Evolutionary conservation across 768 basidiomycete species (phyloP), one percentile per base, ranked within the genome.

Genomic region (Leucocoprinus leucothites): DNA sequence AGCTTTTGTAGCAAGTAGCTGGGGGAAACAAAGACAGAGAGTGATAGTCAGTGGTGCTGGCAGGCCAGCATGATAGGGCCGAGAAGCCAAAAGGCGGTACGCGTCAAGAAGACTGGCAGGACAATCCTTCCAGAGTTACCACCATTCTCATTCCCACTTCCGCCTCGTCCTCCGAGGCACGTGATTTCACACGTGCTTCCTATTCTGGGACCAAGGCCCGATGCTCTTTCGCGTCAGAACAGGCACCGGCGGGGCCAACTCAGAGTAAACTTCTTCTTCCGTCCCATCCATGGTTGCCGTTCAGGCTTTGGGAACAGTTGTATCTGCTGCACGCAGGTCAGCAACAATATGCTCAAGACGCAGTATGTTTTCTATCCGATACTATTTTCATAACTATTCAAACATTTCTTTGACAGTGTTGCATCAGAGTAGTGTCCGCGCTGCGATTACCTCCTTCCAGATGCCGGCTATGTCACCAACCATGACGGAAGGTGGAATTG

Each of bases 401-500:
- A 49, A 14, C 40, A 9, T 36, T 48, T 24, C 4, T 16, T 36
- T 35, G 21, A 6, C 56, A 64, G 63, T 42, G 36, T 31, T 64
- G 21, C 63, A 64, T 50, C 53, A 53, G n/a, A 57, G 61, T 38
- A 35, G 36, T 22, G 42, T 48, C 21, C 57, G 63, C 31, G 43
- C 53, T 34, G 60, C 56, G n/a, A 51, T 61, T 25, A 53, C 57
- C 26, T 14, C 51, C 36, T 49, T 61, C 42, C 44, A 50, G 62
- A 96, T 98, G 93, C 95, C 95, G 3, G 95, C 95, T 56, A 96
- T 98, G 94, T 94, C 90, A 2, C 94, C 94, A 13, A 96, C 93
- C 11, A 94, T 98, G 90, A 94, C 91, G 0, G 94, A 97, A 71
- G 94, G 95, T 42, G 93, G 89, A 2, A 91, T 98, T 59, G 77